Conservation (phyloP, 345 rosid species). For the Gossypium stocksii region DNA sequence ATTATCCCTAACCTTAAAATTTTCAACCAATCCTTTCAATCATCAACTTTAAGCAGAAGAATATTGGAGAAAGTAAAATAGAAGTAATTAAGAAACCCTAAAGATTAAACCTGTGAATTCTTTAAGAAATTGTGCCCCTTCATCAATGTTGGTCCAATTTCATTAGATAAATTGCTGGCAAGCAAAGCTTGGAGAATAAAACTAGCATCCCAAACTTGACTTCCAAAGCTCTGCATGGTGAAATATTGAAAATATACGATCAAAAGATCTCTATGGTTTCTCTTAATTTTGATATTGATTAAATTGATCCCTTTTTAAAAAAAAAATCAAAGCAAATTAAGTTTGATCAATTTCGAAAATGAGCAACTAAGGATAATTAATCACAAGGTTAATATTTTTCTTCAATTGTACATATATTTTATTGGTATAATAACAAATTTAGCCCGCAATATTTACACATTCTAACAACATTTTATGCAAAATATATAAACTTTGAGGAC, state of each 20-base stretch:
- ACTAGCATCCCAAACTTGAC: constrained; percentile 61
- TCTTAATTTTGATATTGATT: too few relatives aligned
- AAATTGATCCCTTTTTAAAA: accelerated
- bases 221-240: constrained; percentile 35
- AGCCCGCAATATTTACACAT: too few relatives aligned
- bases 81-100: background rate
- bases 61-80: background rate
- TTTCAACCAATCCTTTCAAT: background rate
- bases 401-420: too few relatives aligned
- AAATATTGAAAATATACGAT: background rate
- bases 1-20: constrained; percentile 19
- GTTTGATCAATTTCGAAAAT: too few relatives aligned
- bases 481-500: too few relatives aligned
- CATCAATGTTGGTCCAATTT: constrained; percentile 47
- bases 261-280: background rate
- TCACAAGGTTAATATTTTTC: too few relatives aligned
- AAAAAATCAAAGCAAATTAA: too few relatives aligned
- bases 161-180: constrained; percentile 47
- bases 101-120: constrained; percentile 53
- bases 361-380: too few relatives aligned
- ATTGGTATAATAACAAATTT: too few relatives aligned
- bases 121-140: constrained; percentile 75
- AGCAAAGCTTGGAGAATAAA: constrained; percentile 29
- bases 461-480: too few relatives aligned
- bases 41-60: too few relatives aligned